Evolutionary conservation across 108 stramenopile genomes (phyloP).

Genomic region (Discostella pseudostelligera): DNA sequence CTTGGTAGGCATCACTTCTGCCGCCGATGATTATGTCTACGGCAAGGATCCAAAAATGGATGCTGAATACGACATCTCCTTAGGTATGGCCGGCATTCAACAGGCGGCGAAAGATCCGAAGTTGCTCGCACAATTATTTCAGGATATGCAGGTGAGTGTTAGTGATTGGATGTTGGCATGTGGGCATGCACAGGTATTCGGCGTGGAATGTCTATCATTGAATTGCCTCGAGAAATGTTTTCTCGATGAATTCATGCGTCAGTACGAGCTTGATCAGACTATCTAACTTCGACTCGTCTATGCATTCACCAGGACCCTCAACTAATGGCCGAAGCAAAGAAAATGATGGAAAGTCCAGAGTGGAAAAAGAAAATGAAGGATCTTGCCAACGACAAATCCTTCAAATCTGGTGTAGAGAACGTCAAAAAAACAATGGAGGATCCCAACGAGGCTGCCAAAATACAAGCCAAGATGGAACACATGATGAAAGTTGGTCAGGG

Average conservation of each 20-base stretch:
- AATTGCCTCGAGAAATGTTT: neutral
- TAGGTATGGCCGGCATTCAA: slow-evolving; percentile 84
- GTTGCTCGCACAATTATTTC: slow-evolving; percentile 85
- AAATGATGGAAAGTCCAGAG: slow-evolving; percentile 86
- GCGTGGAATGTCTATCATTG: too few relatives aligned
- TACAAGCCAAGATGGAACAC: slow-evolving; percentile 87
- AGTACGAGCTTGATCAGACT: neutral
- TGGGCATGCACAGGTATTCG: too few relatives aligned
- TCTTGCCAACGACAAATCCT: slow-evolving; percentile 62
- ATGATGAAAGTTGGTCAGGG: slow-evolving; percentile 80
- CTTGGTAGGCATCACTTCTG: slow-evolving; percentile 25
- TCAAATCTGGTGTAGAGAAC: slow-evolving; percentile 63
- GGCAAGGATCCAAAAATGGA: slow-evolving; percentile 66
- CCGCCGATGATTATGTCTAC: slow-evolving; percentile 36
- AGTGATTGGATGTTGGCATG: too few relatives aligned
- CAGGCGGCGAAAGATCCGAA: slow-evolving; percentile 83
- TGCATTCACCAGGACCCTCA: slow-evolving; percentile 68
- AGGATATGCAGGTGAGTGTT: slow-evolving; percentile 80
- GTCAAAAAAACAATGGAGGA: slow-evolving; percentile 68
- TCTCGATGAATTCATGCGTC: neutral
- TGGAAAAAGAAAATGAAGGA: slow-evolving; percentile 90
- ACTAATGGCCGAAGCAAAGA: slow-evolving; percentile 86
- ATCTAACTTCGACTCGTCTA: neutral
- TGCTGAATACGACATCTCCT: slow-evolving; percentile 64
- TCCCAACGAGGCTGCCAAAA: slow-evolving; percentile 77